These are phyloP conservation scores for Pseudogymnoascus sp. DNA, from an alignment of 2,329 filamentous ascomycete species.

Conservation along the genomic window DNA sequence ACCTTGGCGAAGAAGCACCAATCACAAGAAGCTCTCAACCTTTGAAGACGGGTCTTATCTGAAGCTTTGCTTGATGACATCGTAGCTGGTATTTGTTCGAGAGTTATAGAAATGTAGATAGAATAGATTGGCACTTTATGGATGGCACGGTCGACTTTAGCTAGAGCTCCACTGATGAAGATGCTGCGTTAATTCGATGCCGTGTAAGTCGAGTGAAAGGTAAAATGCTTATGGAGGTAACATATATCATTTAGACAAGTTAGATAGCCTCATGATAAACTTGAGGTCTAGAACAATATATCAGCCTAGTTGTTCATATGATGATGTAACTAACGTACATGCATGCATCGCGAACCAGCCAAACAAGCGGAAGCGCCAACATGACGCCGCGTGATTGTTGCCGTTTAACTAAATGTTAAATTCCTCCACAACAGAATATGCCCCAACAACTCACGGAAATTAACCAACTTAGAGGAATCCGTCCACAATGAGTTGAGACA, in stretches of 20 bases:
- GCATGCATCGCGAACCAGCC: neutral
- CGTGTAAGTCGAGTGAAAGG: neutral
- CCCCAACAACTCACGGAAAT: neutral
- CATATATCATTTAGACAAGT: neutral
- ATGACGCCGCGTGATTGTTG: neutral
- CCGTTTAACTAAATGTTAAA: neutral
- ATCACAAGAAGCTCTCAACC: constrained; percentile 45
- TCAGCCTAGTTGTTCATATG: neutral
- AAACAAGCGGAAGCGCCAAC: neutral
- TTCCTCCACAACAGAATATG: neutral
- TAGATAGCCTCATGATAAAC: neutral
- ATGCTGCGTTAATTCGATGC: neutral
- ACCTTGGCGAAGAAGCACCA: constrained; percentile 50
- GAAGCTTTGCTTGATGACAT: constrained; percentile 14
- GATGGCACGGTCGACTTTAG: neutral
- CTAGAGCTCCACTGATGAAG: neutral
- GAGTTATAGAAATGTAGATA: neutral
- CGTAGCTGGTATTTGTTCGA: neutral
- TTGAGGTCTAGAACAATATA: neutral
- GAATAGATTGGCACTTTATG: neutral
- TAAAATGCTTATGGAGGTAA: neutral
- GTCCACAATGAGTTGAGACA: neutral
- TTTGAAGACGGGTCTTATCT: constrained; percentile 33
- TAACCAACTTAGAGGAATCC: neutral
- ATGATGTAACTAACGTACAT: neutral